Conservation (phyloP, 352 stramenopile genomes). For the Discostella stelligera region DNA sequence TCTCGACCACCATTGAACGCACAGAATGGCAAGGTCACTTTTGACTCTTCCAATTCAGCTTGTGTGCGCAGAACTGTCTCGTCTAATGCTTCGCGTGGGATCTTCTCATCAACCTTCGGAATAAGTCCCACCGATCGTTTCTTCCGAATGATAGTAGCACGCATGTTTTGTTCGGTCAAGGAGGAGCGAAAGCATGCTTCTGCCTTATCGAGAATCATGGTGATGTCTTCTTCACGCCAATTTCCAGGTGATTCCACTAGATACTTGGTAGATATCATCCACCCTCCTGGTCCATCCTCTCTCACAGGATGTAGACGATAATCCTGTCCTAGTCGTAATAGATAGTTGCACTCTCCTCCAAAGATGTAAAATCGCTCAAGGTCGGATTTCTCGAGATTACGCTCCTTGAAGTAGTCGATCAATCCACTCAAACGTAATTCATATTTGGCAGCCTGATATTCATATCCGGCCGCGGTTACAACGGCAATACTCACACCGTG, state of each 20-base stretch:
- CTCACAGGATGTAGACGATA: slow-evolving; percentile 72
- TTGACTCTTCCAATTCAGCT: slow-evolving; percentile 83
- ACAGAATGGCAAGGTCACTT: slow-evolving; percentile 87
- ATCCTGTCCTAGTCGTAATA: slow-evolving; percentile 79
- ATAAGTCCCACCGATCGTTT: slow-evolving; percentile 91
- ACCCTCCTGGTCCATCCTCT: slow-evolving; percentile 74
- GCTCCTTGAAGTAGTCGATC: slow-evolving; percentile 75
- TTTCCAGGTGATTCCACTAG: slow-evolving; percentile 78
- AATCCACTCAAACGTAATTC: slow-evolving; percentile 77
- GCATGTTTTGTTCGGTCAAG: slow-evolving; percentile 85
- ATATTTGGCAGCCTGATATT: slow-evolving; percentile 82
- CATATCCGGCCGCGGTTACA: slow-evolving; percentile 84
- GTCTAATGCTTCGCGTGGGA: slow-evolving; percentile 90
- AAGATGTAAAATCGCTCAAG: slow-evolving; percentile 88
- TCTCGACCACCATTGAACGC: slow-evolving; percentile 95
- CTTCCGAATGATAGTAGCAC: slow-evolving; percentile 88
- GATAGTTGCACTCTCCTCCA: slow-evolving; percentile 96
- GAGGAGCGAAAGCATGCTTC: slow-evolving; percentile 83
- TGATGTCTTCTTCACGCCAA: slow-evolving; percentile 86
- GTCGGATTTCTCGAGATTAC: slow-evolving; percentile 65
- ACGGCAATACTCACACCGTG: slow-evolving; percentile 78
- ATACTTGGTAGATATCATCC: slow-evolving; percentile 74
- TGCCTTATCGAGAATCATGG: slow-evolving; percentile 86
- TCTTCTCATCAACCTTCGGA: slow-evolving; percentile 82
- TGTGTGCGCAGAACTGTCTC: slow-evolving; percentile 91